A percentile compares a stretch with the other conserved stretches of the same genome.
Conservation (phyloP, 768 basidiomycete genomes). For the Tylopilus subfusipes region DNA sequence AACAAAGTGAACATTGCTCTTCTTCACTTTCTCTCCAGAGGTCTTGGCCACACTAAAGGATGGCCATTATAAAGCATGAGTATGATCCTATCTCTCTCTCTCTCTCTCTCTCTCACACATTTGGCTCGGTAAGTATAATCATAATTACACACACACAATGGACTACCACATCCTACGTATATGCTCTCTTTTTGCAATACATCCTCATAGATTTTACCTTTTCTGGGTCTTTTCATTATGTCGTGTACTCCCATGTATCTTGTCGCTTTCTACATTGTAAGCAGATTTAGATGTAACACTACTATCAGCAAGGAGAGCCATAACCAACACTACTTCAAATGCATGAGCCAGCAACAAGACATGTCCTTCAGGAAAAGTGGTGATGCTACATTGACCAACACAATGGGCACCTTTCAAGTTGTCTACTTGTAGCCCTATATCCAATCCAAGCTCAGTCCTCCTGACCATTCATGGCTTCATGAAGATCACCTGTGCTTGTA, state of each 20-base stretch:
- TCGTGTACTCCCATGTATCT: conserved; percentile 8
- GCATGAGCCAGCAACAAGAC: no score
- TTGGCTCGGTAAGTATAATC: no score
- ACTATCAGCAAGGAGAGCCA: no score
- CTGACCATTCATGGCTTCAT: conserved; percentile 12
- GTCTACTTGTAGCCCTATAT: conserved; percentile 28
- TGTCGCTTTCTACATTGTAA: conserved; percentile 4
- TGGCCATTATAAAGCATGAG: background rate
- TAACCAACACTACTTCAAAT: conserved; percentile 4
- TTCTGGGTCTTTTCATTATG: background rate
- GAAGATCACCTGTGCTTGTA: conserved; percentile 29
- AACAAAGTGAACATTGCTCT: conserved; percentile 29
- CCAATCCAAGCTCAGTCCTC: conserved; percentile 29
- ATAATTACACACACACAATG: background rate
- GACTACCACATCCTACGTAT: conserved; percentile 8
- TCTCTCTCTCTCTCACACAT: no score
- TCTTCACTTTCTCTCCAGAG: conserved; percentile 24
- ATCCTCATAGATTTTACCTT: no score
- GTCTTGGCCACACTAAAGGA: background rate
- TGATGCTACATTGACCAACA: conserved; percentile 7
- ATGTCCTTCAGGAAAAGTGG: no score
- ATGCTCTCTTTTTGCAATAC: no score
- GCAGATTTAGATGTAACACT: no score
- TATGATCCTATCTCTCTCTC: no score
- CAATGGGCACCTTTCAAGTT: conserved; percentile 25